These are phyloP conservation scores for Symbiotaphrina buchneri DNA, from an alignment of 495 filamentous ascomycete species.

Conservation along the genomic window DNA sequence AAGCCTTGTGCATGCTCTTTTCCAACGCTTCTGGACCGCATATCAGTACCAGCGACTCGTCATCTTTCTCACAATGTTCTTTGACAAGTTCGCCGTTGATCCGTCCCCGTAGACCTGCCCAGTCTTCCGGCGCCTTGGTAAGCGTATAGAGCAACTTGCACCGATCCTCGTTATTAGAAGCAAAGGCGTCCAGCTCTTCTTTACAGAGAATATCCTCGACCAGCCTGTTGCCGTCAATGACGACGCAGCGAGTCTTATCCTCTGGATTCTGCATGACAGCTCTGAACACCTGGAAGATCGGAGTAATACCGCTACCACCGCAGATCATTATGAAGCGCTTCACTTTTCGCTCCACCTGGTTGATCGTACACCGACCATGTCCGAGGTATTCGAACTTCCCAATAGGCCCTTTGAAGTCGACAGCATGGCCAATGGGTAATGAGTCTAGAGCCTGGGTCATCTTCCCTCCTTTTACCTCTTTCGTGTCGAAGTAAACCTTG, in stretches of 20 bases:
- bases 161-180: constrained; percentile 21
- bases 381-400: constrained; percentile 74
- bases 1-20: constrained; percentile 34
- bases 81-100: constrained; percentile 39
- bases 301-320: constrained; percentile 75
- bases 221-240: constrained; percentile 61
- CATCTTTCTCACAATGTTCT: constrained; percentile 27
- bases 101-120: constrained; percentile 50
- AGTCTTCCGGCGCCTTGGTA: constrained; percentile 34
- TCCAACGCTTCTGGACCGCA: constrained; percentile 73
- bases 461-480: constrained; percentile 38
- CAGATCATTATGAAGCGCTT: constrained; percentile 73
- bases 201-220: constrained; percentile 72
- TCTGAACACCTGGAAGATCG: constrained; percentile 72
- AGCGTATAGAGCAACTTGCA: constrained; percentile 55
- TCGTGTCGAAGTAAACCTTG: constrained; percentile 61
- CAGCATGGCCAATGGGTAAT: constrained; percentile 40
- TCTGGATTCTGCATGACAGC: constrained; percentile 40
- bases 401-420: constrained; percentile 82
- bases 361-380: constrained; percentile 37
- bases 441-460: constrained; percentile 71
- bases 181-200: constrained; percentile 48
- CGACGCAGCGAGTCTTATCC: constrained; percentile 38
- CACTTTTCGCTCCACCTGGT: constrained; percentile 32
- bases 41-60: constrained; percentile 46